Base-by-base conservation (phyloP, 768 basidiomycete genomes). In the Termitomyces bulborhizus region DNA sequence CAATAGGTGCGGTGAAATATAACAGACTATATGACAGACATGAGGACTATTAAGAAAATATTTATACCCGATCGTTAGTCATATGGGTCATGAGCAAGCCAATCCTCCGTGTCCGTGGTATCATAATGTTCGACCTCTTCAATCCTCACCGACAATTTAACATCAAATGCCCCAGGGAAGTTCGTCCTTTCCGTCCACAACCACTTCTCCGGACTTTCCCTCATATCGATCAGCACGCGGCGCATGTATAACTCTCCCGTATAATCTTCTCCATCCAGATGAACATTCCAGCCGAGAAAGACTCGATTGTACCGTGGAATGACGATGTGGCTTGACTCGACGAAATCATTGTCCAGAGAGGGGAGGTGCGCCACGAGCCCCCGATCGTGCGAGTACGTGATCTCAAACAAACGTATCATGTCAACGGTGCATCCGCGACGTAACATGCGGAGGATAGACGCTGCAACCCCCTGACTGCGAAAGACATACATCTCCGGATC, bases 221-320 rank as follows among this genome's bases (percentile, higher is more conserved):
- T 68, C 46, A 75, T 65, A 34, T 76, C 75, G 13, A 56, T 53
- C 44, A 77, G 55, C 21, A 82, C 65, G 43, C 67, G 62, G 45
- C 69, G 69, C 53, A 85, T 78, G 32, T 70, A 81, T 37, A 61
- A 63, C 8, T 69, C 68, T 18, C 78, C 82, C 45, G 75, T 73
- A 6, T 62, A 63, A 55, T 84, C 84, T 40, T 69, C 68, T 13
- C 60, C 65, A 54, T 81, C 74, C 46, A 84, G 66, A 18, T 68
- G 60, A 52, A 89, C 76, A 59, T 87, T 88, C 85, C 85, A 90
- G 4, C 88, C 88, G 4, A 90, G 73, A 58, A 74, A 84, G 8
- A 88, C 63, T 27, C 75, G 72, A 59, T 77, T 71, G 62, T 75
- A 71, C 18, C 57, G 64, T 54, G 42, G 42, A 57, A 40, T 60